These are phyloP conservation scores for Salisapilia sapeloensis DNA, from an alignment of 352 stramenopile species.

Conservation along the genomic window DNA sequence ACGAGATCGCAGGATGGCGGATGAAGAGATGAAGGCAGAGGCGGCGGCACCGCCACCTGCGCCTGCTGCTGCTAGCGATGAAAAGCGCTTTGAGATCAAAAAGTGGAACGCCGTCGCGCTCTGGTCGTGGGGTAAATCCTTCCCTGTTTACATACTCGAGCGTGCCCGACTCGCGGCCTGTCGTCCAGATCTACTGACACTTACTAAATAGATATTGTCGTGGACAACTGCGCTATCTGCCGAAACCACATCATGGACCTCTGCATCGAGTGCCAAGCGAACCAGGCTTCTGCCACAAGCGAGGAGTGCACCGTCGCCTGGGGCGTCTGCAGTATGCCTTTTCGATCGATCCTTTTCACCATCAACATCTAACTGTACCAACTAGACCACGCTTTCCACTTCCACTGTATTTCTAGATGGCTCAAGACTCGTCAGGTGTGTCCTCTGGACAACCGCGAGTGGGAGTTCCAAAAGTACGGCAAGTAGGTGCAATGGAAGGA, in stretches of 20 bases:
- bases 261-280: constrained; percentile 98
- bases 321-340: constrained; percentile 69
- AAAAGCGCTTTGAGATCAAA: constrained; percentile 98
- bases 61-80: constrained; percentile 9
- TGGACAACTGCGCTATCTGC: constrained; percentile 95
- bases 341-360: neutral
- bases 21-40: constrained; percentile 45
- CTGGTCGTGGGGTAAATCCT: constrained; percentile 91
- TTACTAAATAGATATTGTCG: constrained; percentile 47
- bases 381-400: constrained; percentile 97
- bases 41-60: constrained; percentile 3
- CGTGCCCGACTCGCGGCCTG: neutral
- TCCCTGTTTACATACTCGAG: constrained; percentile 1
- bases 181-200: neutral
- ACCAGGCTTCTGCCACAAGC: constrained; percentile 76
- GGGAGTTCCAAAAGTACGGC: constrained; percentile 98
- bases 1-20: constrained; percentile 13
- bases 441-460: constrained; percentile 99
- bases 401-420: constrained; percentile 99
- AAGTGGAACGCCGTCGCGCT: constrained; percentile 99
- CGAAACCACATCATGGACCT: constrained; percentile 99
- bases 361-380: neutral
- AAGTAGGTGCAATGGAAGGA: constrained; percentile 20
- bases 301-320: constrained; percentile 79
- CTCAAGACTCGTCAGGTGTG: constrained; percentile 98